Base-by-base conservation (phyloP, 352 stramenopile species). In the Aphanomyces stellatus region DNA sequence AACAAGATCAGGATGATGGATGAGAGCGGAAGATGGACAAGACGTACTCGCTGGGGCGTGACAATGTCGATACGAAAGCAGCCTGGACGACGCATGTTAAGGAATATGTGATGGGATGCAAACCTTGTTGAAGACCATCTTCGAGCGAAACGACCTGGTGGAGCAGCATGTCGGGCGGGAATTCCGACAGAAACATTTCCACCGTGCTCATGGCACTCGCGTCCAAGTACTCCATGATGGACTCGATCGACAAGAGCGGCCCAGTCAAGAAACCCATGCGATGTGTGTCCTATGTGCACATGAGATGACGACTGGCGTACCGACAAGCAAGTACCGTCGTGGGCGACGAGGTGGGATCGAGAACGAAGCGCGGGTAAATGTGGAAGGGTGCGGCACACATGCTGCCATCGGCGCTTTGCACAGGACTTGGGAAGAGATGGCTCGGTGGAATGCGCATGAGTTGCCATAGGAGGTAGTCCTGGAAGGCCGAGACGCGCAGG, bases 381-480 rank as follows among this genome's bases (percentile, higher is more conserved):
- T 95, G 87, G 25, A 88, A 90, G 64, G 91, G 83, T 0, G 75
- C 76, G n/a, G n/a, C n/a, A n/a, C n/a, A n/a, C n/a, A n/a, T n/a
- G 71, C 84, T 91, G 42, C 85, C 79, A 56, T 91, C 77, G 0
- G 76, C 31, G 11, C n/a, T 46, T n/a, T n/a, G n/a, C 48, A 19
- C 10, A 33, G 87, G 74, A 5, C 79, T 79, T 28, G 77, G 69
- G 65, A 92, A 91, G 7, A 93, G 71, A 53, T 93, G 82, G 57
- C 74, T 68, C 27, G 82, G 71, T 62, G 88, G 81, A 56, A 95
- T 93, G 13, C 82, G 74, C 34, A 95, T 68, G 19, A 95, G 53
- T 69, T 88, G 74, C 60, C 83, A 72, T 63, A 95, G 91, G 7
- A 95, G 30, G 28, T 88, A 92, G 4, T 79, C 73, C 70, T 93